A percentile compares a stretch with the other conserved stretches of the same genome.
Conservation (phyloP, 2,329 filamentous ascomycete species). For the Pezizomycotina sp. region DNA sequence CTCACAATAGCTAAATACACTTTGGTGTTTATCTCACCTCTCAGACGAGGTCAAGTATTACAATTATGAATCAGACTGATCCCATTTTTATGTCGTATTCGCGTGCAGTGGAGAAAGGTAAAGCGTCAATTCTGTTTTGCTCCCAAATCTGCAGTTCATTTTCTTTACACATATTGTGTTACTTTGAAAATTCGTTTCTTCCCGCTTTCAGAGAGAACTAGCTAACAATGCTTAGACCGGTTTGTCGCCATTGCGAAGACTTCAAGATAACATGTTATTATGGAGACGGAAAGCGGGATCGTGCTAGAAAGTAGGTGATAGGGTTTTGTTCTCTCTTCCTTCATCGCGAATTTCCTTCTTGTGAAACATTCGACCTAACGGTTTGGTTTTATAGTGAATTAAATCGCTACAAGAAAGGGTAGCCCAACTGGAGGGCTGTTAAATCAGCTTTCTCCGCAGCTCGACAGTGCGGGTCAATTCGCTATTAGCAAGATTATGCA, state of each 20-base stretch:
- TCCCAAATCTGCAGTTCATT: constrained; percentile 14
- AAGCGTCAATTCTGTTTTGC: constrained; percentile 7
- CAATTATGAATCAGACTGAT: constrained; percentile 12
- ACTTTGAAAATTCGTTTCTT: constrained; percentile 4
- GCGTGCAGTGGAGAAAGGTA: constrained; percentile 24
- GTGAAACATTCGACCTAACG: constrained; percentile 1
- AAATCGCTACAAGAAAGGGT: constrained; percentile 15
- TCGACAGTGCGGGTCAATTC: constrained; percentile 21
- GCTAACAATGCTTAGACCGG: constrained; percentile 19
- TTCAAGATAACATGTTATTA: constrained; percentile 23
- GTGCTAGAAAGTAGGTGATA: constrained; percentile 19
- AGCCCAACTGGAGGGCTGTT: constrained; percentile 10
- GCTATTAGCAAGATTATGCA: constrained; percentile 21
- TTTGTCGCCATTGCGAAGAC: constrained; percentile 24
- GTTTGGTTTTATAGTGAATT: constrained; percentile 20
- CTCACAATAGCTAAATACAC: constrained; percentile 1
- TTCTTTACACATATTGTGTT: constrained; percentile 7
- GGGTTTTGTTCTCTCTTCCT: not conserved
- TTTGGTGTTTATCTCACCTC: constrained; percentile 3
- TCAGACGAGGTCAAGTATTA: constrained; percentile 3
- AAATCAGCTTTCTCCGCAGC: constrained; percentile 4
- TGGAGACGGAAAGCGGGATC: constrained; percentile 23
- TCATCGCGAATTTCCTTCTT: constrained; percentile 1
- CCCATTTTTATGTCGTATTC: constrained; percentile 12
- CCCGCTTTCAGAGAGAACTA: not conserved